phyloP scores from a whole-genome alignment of 2,329 filamentous ascomycete genomes.

The Dactylellina parvicollis region DNA sequence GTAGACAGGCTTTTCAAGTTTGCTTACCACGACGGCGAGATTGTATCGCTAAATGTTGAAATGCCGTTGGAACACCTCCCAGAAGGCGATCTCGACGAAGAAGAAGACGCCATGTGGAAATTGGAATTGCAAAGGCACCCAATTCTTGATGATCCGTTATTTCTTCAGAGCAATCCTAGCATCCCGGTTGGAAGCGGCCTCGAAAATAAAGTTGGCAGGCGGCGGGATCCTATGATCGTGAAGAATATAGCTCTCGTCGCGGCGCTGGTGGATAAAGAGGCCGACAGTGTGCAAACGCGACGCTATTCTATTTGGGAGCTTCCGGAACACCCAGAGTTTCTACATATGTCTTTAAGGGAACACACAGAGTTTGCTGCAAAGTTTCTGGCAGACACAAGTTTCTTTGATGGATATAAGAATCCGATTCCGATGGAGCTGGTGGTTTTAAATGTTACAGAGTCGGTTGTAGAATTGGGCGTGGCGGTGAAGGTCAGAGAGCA shows the following conservation, averaged over 20 bases:
- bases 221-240: not conserved
- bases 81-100: not conserved
- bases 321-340: not conserved
- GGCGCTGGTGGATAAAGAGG: not conserved
- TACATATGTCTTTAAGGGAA: not conserved
- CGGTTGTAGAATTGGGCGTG: not conserved
- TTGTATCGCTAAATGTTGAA: not conserved
- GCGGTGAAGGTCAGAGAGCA: not conserved
- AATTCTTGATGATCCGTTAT: slow-evolving; percentile 10
- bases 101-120: not conserved
- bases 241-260: not conserved
- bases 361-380: not conserved
- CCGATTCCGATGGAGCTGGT: not conserved
- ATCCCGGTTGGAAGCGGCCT: too few relatives aligned
- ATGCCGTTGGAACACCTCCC: not conserved
- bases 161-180: not conserved
- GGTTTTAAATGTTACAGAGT: not conserved
- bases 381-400: not conserved
- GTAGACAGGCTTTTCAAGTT: not conserved
- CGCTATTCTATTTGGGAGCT: not conserved
- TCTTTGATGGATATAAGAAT: not conserved
- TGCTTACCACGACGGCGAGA: not conserved
- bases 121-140: slow-evolving; percentile 5
- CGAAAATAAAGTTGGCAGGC: too few relatives aligned
- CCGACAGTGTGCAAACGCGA: not conserved